Evolutionary conservation across 345 rosid species (phyloP).

Genomic region (Acer negundo): DNA sequence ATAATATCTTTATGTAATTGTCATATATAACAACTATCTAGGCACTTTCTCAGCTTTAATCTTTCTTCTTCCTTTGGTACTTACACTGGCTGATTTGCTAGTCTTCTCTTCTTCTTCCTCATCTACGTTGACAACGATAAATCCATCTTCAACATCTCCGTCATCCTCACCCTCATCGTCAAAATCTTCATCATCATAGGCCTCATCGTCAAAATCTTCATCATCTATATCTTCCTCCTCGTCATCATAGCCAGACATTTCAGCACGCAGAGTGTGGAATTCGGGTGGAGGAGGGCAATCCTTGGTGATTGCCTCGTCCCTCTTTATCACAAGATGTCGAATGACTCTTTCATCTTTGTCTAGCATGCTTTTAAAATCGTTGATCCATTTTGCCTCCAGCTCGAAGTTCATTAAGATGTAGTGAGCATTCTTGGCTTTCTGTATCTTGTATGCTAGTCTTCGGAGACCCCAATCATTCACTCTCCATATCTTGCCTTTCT

Average conservation of each 20-base stretch:
- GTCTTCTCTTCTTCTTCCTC: slow-evolving; percentile 26
- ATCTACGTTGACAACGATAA: slow-evolving; percentile 15
- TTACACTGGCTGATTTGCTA: slow-evolving; percentile 12
- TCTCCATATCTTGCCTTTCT: slow-evolving; percentile 88
- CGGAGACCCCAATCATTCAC: slow-evolving; percentile 93
- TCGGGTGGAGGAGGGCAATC: slow-evolving; percentile 91
- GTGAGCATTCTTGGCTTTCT: slow-evolving; percentile 79
- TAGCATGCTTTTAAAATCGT: slow-evolving; percentile 76
- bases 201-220: slow-evolving; percentile 26
- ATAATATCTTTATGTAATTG: neutral
- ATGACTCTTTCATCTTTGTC: slow-evolving; percentile 86
- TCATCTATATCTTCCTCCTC: slow-evolving; percentile 39
- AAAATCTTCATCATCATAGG: slow-evolving; percentile 34
- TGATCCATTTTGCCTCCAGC: slow-evolving; percentile 77
- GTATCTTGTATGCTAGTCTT: slow-evolving; percentile 81
- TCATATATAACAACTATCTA: slow-evolving; percentile 14
- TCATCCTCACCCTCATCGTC: slow-evolving; percentile 37
- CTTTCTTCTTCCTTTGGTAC: slow-evolving; percentile 19
- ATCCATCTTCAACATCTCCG: slow-evolving; percentile 26
- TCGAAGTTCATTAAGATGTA: slow-evolving; percentile 94
- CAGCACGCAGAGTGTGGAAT: slow-evolving; percentile 56
- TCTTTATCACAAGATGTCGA: slow-evolving; percentile 87
- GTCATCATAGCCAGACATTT: slow-evolving; percentile 51
- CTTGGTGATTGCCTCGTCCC: slow-evolving; percentile 69
- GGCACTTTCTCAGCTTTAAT: slow-evolving; percentile 21